Base-by-base conservation (phyloP, 768 basidiomycete genomes). In the Fomitopsis serialis region DNA sequence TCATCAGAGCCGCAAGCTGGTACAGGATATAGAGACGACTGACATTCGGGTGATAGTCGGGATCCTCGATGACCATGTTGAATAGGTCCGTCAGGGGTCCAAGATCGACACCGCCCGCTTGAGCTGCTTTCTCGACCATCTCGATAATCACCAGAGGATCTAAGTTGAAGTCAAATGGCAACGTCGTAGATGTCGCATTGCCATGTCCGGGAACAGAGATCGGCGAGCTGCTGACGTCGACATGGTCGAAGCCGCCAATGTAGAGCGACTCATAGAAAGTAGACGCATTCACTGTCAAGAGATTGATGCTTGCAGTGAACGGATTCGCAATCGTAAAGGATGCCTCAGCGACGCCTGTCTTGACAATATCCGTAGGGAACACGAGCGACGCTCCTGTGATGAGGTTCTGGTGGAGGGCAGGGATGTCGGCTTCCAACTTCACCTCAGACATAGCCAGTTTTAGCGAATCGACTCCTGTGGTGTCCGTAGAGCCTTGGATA, bases 271-370 rank as follows among this genome's bases (percentile, higher is more conserved):
- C 74, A 70, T 76, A 85, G 0, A 73, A 77, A 0, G 79, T 86
- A 5, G 68, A 76, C 1, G 85, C 78, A 2, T 67, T 68, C 17
- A 89, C 66, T 43, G 71, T 64, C n/a, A 84, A 63, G 15, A 89
- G 66, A 62, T 82, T 84, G 64, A 89, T 79, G 61, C 79, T 79
- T 17, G 87, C 84, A 0, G 84, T 87, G 68, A 89, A 89, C 0
- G 85, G 85, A 60, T 89, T 86, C 19, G 72, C 69, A 25, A 89
- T 71, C 0, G 68, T 72, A 62, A 88, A 85, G 1, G 78, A 68
- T 4, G 79, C 70, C n/a, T 74, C 72, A 1, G 84, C 84, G 19
- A 84, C 64, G 12, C 81, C 82, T 1, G 80, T 87, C 57, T 75
- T 68, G 17, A 76, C 79, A 43, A 89, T 83, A 59, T 88, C 68